phyloP scores from a whole-genome alignment of 192 early-diverging fungal genomes.

The Backusella circina region DNA sequence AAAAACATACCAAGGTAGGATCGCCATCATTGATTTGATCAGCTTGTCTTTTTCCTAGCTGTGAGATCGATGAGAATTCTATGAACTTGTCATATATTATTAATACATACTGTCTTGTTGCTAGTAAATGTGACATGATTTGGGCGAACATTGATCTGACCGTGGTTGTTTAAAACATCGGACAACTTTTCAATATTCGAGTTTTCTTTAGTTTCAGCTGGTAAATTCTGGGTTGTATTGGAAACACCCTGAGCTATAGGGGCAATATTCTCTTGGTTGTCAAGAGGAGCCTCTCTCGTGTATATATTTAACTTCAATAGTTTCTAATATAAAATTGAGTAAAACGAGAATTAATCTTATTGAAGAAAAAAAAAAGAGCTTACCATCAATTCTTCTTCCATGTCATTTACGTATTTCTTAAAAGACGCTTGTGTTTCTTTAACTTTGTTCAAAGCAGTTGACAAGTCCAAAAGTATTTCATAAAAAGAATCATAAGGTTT shows the following conservation, averaged over 20 bases:
- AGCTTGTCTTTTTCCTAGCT: too few species aligned
- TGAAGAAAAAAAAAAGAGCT: not conserved
- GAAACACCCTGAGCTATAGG: not conserved
- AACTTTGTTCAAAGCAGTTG: not conserved
- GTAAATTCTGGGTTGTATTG: not conserved
- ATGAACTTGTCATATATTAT: too few species aligned
- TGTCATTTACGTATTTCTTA: not conserved
- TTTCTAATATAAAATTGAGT: too few species aligned
- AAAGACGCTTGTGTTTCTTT: not conserved
- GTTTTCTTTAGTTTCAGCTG: not conserved
- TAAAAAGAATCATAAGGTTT: not conserved
- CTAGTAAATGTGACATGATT: too few species aligned
- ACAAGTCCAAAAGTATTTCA: slow-evolving; percentile 1
- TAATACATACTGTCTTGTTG: too few species aligned
- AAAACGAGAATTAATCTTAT: too few species aligned
- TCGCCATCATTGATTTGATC: too few species aligned
- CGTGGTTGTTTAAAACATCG: too few species aligned
- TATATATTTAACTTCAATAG: not conserved
- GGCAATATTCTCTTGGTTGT: not conserved
- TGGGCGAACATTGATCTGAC: too few species aligned
- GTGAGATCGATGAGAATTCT: too few species aligned
- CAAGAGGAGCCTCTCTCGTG: not conserved
- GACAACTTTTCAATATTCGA: too few species aligned
- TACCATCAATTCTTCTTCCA: slow-evolving; percentile 9
- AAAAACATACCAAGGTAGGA: too few species aligned